Conservation (phyloP, 2,329 filamentous ascomycete species). For the Scorias spongiosa region DNA sequence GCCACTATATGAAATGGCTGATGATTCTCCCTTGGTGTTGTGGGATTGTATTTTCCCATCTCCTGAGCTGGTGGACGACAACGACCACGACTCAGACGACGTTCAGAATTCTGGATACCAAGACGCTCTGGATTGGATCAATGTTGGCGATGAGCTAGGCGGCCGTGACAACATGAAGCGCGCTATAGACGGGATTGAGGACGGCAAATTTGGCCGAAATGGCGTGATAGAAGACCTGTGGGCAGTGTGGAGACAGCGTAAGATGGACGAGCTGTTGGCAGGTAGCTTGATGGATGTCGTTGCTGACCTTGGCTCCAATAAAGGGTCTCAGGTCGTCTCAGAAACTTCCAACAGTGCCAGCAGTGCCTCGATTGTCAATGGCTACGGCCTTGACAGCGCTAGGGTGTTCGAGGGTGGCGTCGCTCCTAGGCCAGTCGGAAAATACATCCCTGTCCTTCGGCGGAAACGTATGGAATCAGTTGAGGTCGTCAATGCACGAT, state of each 20-base stretch:
- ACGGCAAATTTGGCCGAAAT: constrained; percentile 47
- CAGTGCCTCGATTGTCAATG: constrained; percentile 4
- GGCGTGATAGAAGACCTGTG: constrained; percentile 64
- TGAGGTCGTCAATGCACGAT: constrained; percentile 48
- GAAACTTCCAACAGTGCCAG: constrained; percentile 9
- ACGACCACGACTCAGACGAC: constrained; percentile 18
- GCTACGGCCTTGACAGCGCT: constrained; percentile 22
- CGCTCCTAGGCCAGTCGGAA: constrained; percentile 37
- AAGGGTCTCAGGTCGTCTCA: too few relatives aligned
- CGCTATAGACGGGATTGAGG: constrained; percentile 25
- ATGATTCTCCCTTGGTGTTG: constrained; percentile 76
- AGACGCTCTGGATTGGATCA: constrained; percentile 62
- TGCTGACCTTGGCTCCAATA: constrained; percentile 23
- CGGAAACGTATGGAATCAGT: constrained; percentile 41
- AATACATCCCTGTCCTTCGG: constrained; percentile 42
- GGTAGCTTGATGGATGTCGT: constrained; percentile 54
- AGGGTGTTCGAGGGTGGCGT: constrained; percentile 46
- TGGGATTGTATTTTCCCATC: constrained; percentile 88
- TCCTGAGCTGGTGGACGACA: constrained; percentile 23
- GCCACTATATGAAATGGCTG: constrained; percentile 80
- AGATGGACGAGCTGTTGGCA: constrained; percentile 80
- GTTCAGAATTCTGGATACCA: constrained; percentile 24
- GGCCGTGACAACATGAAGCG: constrained; percentile 18
- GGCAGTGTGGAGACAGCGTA: constrained; percentile 66
- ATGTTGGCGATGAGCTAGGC: constrained; percentile 50